These are phyloP conservation scores for Eimeria necatrix DNA, from an alignment of 169 alveolate genomes.

Conservation along the genomic window DNA sequence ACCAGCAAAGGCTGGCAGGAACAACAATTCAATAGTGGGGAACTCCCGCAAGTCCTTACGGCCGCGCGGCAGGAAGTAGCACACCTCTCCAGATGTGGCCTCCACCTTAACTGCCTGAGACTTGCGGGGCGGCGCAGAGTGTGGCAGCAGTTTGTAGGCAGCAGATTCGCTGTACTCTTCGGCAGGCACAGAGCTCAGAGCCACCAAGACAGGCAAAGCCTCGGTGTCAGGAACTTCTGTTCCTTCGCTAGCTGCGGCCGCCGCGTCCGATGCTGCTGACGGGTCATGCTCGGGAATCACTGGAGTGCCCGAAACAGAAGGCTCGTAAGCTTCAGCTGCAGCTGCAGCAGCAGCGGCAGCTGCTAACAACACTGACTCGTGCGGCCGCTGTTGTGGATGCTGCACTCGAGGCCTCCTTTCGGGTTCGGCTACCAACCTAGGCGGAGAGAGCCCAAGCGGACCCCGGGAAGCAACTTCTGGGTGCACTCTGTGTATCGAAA, in stretches of 20 bases:
- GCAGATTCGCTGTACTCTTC: conserved; percentile 2
- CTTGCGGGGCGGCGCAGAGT: conserved; percentile 78
- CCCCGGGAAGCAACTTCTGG: not conserved
- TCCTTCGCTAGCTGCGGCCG: not conserved
- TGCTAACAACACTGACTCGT: not conserved
- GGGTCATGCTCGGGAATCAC: not conserved
- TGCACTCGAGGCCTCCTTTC: conserved; percentile 35
- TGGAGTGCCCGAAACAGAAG: not conserved
- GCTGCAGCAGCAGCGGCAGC: not conserved
- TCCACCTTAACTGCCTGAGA: conserved; percentile 71
- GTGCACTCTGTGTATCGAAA: not conserved
- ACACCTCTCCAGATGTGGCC: conserved; percentile 32
- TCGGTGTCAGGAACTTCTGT: conserved; percentile 4
- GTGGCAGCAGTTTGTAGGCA: conserved; percentile 67
- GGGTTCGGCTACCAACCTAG: not conserved
- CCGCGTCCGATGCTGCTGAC: not conserved
- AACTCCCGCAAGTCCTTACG: conserved; percentile 63
- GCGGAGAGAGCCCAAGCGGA: not conserved
- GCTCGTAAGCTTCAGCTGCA: not conserved
- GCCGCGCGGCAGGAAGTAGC: conserved; percentile 78
- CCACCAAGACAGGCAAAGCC: conserved; percentile 29
- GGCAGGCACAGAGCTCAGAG: not conserved
- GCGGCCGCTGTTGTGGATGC: conserved; percentile 8
- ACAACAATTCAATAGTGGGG: conserved; percentile 64
- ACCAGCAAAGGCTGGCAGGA: not conserved